Evolutionary conservation across 2,329 filamentous ascomycete species (phyloP), one percentile per base, ranked within the genome.

Genomic region (Phyllosticta paracitricarpa): DNA sequence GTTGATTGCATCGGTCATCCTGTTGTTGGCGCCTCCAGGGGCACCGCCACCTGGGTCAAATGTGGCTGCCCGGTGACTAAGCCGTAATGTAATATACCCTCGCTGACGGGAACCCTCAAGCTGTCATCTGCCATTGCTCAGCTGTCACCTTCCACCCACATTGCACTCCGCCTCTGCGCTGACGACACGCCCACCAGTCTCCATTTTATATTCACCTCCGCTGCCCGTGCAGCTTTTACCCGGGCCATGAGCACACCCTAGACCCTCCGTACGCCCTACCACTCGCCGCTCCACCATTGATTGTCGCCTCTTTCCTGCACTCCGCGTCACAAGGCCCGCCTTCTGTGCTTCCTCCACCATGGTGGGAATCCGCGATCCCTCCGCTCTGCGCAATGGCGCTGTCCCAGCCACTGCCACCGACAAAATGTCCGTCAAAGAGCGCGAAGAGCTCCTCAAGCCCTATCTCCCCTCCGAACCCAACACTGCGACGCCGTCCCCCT

Each of bases 361-460:
- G 62, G 62, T 73, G 54, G 68, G 68, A 22, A 63, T 67, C 48
- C 62, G 61, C 59, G 71, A 74, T 65, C 63, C 69, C 56, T 61
- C 66, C 7, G 73, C 72, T 57, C 72, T 76, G 65, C 71, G 69
- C 59, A 65, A 66, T 57, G 68, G 65, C 66, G 71, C 68, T 35
- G 72, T 71, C 26, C 67, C 72, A n/a, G 14, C 22, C 70, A 76
- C 57, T 75, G 77, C 52, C 69, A 70, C 53, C 71, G 74, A 58
- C 24, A 82, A 35, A 72, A 72, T 40, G 67, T 71, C 22, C 66
- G 75, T 58, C 40, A 48, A 48, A n/a, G 77, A 83, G 62, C 80
- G 82, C 57, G 81, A 82, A 67, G 72, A 72, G 40, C 71, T 84
- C 52, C 56, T 84, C 54, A 79, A 78, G 63, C 76, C 76, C 51